phyloP scores from a whole-genome alignment of 169 alveolate species.

The Eimeria brunetti region DNA sequence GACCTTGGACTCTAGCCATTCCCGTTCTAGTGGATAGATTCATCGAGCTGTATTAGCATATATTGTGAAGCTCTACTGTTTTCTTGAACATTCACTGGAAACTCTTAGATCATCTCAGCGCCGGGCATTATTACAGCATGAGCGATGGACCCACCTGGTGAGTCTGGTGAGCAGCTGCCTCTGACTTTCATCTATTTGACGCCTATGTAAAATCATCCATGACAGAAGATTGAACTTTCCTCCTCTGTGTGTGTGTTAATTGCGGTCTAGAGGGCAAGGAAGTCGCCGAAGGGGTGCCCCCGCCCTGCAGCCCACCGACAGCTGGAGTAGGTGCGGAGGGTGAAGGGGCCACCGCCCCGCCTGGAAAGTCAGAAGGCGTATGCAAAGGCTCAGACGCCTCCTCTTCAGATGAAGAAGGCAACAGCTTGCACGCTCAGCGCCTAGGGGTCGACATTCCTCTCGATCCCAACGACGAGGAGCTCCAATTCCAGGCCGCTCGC shows the following conservation, averaged over 20 bases:
- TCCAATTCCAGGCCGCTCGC: constrained; percentile 83
- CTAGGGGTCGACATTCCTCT: constrained; percentile 82
- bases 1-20: background rate
- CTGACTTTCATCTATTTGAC: background rate
- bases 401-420: constrained; percentile 37
- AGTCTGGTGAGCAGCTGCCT: background rate
- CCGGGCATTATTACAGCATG: background rate
- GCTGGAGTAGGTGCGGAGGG: constrained; percentile 5
- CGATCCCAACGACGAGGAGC: constrained; percentile 78
- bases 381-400: constrained; percentile 30
- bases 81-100: background rate
- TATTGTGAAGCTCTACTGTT: background rate
- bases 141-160: constrained; percentile 35
- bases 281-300: background rate
- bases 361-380: background rate
- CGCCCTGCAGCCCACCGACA: background rate
- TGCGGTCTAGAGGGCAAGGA: constrained; percentile 11
- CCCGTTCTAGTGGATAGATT: background rate
- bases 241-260: background rate
- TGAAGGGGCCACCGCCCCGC: background rate
- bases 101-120: background rate
- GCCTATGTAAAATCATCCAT: background rate
- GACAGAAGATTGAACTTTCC: background rate
- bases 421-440: constrained; percentile 51
- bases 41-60: background rate